phyloP scores from a whole-genome alignment of 306 rosid species.

The Morella rubra region DNA sequence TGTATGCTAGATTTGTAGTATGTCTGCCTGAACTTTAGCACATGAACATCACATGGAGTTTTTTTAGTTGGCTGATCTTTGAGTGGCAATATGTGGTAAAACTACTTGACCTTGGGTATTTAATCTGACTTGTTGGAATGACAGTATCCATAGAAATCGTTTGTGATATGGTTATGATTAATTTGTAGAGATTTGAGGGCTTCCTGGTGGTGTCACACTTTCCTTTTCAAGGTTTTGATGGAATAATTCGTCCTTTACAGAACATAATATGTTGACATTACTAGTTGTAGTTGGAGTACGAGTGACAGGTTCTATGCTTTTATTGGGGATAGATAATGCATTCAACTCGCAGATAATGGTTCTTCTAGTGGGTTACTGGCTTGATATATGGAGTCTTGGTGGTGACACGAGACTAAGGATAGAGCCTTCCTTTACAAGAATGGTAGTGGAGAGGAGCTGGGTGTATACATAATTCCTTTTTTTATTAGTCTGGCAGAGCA shows the following conservation, averaged over 20 bases:
- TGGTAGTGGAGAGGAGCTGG: neutral
- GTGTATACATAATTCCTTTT: neutral
- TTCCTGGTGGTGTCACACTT: neutral
- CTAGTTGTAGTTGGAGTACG: neutral
- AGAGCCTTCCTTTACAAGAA: neutral
- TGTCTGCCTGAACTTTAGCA: neutral
- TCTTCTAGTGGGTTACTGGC: too few relatives aligned
- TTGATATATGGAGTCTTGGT: too few relatives aligned
- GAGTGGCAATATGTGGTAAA: neutral
- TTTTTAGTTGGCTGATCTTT: neutral
- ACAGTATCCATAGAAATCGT: too few relatives aligned
- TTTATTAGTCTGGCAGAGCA: neutral
- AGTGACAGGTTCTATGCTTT: too few relatives aligned
- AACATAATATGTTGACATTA: neutral
- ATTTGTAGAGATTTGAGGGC: neutral
- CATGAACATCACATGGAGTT: neutral
- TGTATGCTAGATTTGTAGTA: neutral
- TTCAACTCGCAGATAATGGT: too few relatives aligned
- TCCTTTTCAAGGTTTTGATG: neutral
- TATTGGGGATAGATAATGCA: too few relatives aligned
- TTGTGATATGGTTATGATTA: neutral
- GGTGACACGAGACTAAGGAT: too few relatives aligned
- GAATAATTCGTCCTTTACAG: neutral
- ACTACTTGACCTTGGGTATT: neutral
- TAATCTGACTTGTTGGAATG: too few relatives aligned